A percentile compares a stretch with the other conserved stretches of the same genome.
Evolutionary conservation across 1,284 basidiomycete genomes (phyloP).

Genomic region (Sutorius eximius): DNA sequence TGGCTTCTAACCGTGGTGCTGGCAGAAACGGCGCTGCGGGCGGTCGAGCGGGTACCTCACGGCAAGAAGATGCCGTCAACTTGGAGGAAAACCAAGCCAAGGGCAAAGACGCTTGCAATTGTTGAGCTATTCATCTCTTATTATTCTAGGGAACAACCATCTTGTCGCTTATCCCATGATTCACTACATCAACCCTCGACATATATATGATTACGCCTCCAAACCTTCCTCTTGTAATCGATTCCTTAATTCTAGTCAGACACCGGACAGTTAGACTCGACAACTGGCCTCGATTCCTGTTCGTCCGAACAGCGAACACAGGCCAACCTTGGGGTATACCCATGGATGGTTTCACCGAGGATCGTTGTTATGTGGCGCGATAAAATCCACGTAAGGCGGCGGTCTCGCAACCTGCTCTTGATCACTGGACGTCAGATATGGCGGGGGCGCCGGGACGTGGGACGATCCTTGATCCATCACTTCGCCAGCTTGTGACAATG

Average conservation of each 20-base stretch:
- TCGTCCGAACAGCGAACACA: neutral
- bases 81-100: slow-evolving; percentile 69
- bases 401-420: slow-evolving; percentile 40
- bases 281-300: neutral
- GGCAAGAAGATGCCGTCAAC: slow-evolving; percentile 63
- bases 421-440: slow-evolving; percentile 39
- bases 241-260: slow-evolving; percentile 29
- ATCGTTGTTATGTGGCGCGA: slow-evolving; percentile 20
- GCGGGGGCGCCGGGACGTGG: slow-evolving; percentile 55
- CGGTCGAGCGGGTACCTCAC: slow-evolving; percentile 50
- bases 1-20: slow-evolving; percentile 70
- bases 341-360: slow-evolving; percentile 10
- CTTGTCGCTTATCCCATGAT: slow-evolving; percentile 25
- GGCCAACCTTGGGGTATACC: neutral
- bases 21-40: slow-evolving; percentile 62
- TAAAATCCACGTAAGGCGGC: slow-evolving; percentile 46
- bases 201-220: slow-evolving; percentile 27
- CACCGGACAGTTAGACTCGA: slow-evolving; percentile 12
- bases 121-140: slow-evolving; percentile 41
- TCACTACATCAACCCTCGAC: slow-evolving; percentile 22
- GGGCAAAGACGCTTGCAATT: slow-evolving; percentile 79
- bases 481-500: slow-evolving; percentile 30
- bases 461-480: slow-evolving; percentile 35
- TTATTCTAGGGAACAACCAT: slow-evolving; percentile 20
- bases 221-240: slow-evolving; percentile 27